Evolutionary conservation across 73 alveolate genomes (phyloP).

Genomic region (Uronychia setigera): DNA sequence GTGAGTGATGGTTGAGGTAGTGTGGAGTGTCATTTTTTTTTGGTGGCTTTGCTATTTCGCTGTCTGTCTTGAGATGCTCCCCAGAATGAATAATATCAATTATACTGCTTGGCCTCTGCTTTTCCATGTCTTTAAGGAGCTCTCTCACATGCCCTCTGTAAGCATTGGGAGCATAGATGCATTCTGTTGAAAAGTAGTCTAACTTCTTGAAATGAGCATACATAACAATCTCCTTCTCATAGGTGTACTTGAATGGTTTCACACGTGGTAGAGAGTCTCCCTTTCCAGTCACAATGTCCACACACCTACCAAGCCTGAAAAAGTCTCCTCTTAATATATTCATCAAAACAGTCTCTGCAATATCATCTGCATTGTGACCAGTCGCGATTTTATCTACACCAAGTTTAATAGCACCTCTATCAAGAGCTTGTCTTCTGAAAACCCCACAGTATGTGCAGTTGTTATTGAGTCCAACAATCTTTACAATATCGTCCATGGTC

Average conservation of each 20-base stretch:
- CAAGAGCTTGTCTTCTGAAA: slow-evolving; percentile 98
- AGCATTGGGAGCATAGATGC: slow-evolving; percentile 97
- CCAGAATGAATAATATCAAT: slow-evolving; percentile 96
- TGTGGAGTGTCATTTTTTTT: too few relatives aligned
- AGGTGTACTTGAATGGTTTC: slow-evolving; percentile 96
- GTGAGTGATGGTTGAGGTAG: too few relatives aligned
- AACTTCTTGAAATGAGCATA: slow-evolving; percentile 96
- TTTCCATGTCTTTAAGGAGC: slow-evolving; percentile 86
- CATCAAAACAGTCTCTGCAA: slow-evolving; percentile 98
- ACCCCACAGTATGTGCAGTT: slow-evolving; percentile 99
- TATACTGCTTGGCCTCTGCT: slow-evolving; percentile 81
- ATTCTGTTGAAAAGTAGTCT: slow-evolving; percentile 96
- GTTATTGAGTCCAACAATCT: slow-evolving; percentile 85
- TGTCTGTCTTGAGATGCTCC: slow-evolving; percentile 74
- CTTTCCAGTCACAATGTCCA: slow-evolving; percentile 90
- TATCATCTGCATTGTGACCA: slow-evolving; percentile 99
- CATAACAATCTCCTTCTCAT: slow-evolving; percentile 98
- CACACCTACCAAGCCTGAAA: slow-evolving; percentile 91
- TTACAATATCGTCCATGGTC: slow-evolving; percentile 99
- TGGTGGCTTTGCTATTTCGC: too few relatives aligned
- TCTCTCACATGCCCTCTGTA: slow-evolving; percentile 97
- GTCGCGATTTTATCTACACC: slow-evolving; percentile 92
- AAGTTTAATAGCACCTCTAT: slow-evolving; percentile 93
- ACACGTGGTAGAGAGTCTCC: slow-evolving; percentile 92
- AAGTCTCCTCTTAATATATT: slow-evolving; percentile 97